These are phyloP conservation scores for Ceratobasidium sp. DNA, from an alignment of 1,284 basidiomycete genomes.

Conservation along the genomic window DNA sequence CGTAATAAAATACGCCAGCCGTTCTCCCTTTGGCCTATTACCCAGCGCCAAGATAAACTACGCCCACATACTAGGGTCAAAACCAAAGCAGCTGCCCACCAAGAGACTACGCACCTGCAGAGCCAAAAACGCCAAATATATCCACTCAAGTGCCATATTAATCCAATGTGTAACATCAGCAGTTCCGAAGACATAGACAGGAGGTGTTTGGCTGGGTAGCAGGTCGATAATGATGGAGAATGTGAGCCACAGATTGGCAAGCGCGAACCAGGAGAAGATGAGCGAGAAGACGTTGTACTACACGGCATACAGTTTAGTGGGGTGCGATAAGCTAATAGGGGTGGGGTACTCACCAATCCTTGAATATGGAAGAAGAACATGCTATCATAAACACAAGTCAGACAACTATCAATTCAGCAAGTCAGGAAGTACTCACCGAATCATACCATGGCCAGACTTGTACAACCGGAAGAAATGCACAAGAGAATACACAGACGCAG, in stretches of 20 bases:
- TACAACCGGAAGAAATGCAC: conserved; percentile 95
- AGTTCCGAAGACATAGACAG: conserved; percentile 77
- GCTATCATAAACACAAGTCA: conserved; percentile 52
- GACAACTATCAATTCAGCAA: neutral
- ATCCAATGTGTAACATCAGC: conserved; percentile 83
- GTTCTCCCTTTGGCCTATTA: conserved; percentile 95
- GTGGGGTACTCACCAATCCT: conserved; percentile 70
- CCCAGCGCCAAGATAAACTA: conserved; percentile 95
- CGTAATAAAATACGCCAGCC: conserved; percentile 81
- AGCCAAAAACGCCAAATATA: conserved; percentile 86
- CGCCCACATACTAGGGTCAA: conserved; percentile 35
- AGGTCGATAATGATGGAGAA: conserved; percentile 97
- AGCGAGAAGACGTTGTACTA: conserved; percentile 83
- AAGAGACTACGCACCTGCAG: conserved; percentile 59
- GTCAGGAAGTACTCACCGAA: conserved; percentile 56
- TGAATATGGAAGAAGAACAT: conserved; percentile 98
- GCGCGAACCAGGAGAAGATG: conserved; percentile 89
- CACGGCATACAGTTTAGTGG: conserved; percentile 33
- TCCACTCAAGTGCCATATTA: conserved; percentile 84
- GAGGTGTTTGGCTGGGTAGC: conserved; percentile 66
- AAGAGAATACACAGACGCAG: conserved; percentile 95
- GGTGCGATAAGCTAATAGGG: neutral
- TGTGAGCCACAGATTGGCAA: conserved; percentile 95
- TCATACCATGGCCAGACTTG: conserved; percentile 81
- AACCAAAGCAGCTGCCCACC: neutral